Percentiles rank a stretch among this genome's conserved stretches.
Conservation (phyloP, 1,139 yeast genomes). For the Yamadazyma trypodendri region DNA sequence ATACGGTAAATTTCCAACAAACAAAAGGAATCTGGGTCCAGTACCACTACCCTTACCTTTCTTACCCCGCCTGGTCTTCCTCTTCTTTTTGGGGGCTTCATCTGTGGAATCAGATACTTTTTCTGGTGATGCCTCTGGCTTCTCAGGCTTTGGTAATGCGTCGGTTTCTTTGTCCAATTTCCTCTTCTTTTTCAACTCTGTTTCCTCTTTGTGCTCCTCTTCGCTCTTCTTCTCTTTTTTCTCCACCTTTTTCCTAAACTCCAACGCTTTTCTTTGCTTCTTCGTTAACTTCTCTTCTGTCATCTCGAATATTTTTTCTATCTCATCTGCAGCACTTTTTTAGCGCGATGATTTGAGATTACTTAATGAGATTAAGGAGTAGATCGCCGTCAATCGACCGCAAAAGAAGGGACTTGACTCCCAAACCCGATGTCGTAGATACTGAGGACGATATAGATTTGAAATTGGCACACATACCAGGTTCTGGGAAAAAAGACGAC, state of each 20-base stretch:
- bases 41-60: constrained; percentile 56
- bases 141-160: too few species aligned
- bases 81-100: constrained; percentile 54
- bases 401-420: constrained; percentile 10
- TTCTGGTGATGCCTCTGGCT: constrained; percentile 18
- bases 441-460: background rate
- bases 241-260: constrained; percentile 46
- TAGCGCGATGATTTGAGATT: constrained; percentile 7
- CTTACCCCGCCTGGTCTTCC: constrained; percentile 78
- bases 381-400: constrained; percentile 11
- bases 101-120: too few species aligned
- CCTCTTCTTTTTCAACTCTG: constrained; percentile 19
- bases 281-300: constrained; percentile 53
- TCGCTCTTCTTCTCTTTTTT: constrained; percentile 39
- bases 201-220: constrained; percentile 20
- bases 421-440: constrained; percentile 1
- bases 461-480: background rate
- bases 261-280: constrained; percentile 76
- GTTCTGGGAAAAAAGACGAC: background rate
- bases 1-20: constrained; percentile 91
- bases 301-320: constrained; percentile 15
- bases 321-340: background rate
- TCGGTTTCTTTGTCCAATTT: constrained; percentile 15
- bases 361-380: constrained; percentile 6
- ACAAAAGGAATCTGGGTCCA: constrained; percentile 75